phyloP scores from a whole-genome alignment of 768 basidiomycete genomes.

The Amanita exitialis region DNA sequence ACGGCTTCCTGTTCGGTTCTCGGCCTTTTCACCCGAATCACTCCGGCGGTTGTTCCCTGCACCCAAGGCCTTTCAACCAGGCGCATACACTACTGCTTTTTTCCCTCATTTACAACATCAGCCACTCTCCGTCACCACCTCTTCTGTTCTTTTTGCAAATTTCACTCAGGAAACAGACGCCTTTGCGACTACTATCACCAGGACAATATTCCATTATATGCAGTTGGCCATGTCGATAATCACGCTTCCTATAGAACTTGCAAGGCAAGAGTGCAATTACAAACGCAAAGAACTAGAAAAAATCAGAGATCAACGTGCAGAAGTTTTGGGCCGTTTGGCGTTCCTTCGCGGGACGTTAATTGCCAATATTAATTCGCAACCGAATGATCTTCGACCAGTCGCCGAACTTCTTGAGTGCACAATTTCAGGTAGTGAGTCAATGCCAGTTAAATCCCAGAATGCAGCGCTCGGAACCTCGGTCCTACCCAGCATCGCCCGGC shows the following conservation, averaged over 20 bases:
- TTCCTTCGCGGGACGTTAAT: slow-evolving; percentile 32
- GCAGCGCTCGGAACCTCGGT: neutral
- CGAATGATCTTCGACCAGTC: slow-evolving; percentile 3
- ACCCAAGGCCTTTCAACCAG: slow-evolving; percentile 33
- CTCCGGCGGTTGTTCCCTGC: slow-evolving; percentile 39
- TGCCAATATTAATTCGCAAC: slow-evolving; percentile 10
- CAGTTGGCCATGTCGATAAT: slow-evolving; percentile 9
- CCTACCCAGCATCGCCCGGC: neutral
- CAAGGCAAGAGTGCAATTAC: slow-evolving; percentile 55
- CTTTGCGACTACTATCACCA: neutral
- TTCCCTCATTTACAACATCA: slow-evolving; percentile 52
- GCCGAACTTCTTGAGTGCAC: slow-evolving; percentile 7
- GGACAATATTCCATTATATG: slow-evolving; percentile 1
- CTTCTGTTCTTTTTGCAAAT: slow-evolving; percentile 9
- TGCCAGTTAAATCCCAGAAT: neutral
- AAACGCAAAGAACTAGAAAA: slow-evolving; percentile 51
- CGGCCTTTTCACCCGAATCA: slow-evolving; percentile 35
- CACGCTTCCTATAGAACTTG: slow-evolving; percentile 49
- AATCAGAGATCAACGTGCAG: slow-evolving; percentile 59
- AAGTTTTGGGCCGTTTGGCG: slow-evolving; percentile 54
- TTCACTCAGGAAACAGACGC: slow-evolving; percentile 4
- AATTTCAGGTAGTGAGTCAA: slow-evolving; percentile 3
- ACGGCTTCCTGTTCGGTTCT: slow-evolving; percentile 35
- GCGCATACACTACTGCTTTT: slow-evolving; percentile 42
- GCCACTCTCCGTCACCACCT: slow-evolving; percentile 13